Evolutionary conservation across 139 green algal genomes (phyloP).

Genomic region (Chlamydomonas sp.): DNA sequence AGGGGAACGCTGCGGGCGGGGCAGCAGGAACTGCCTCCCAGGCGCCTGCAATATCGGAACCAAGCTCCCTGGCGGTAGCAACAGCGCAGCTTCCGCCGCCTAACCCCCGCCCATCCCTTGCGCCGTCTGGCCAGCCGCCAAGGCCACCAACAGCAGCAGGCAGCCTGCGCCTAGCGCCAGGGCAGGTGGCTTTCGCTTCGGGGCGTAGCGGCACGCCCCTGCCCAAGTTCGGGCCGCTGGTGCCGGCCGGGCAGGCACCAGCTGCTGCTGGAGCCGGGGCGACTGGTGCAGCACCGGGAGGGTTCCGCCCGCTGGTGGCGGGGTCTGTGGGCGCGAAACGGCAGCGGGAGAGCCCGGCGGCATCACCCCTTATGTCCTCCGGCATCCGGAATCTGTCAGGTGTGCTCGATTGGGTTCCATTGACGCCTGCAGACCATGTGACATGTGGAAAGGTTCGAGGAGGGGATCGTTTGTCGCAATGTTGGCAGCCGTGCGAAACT

Average conservation of each 20-base stretch:
- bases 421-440: background rate
- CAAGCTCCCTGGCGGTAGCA: background rate
- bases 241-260: background rate
- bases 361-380: slow-evolving; percentile 15
- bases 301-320: slow-evolving; percentile 3
- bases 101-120: background rate
- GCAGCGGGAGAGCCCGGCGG: slow-evolving; percentile 9
- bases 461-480: too few relatives aligned
- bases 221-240: slow-evolving; percentile 21
- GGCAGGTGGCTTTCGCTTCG: slow-evolving; percentile 21
- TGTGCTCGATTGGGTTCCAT: background rate
- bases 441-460: too few relatives aligned
- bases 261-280: background rate
- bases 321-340: slow-evolving; percentile 1
- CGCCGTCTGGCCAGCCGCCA: background rate
- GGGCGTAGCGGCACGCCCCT: slow-evolving; percentile 21
- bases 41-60: background rate
- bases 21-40: background rate
- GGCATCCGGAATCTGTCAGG: slow-evolving; percentile 27
- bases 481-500: background rate
- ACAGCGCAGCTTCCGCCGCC: slow-evolving; percentile 1
- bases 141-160: background rate
- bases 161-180: slow-evolving; percentile 18
- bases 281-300: background rate
- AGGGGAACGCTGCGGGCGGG: too few relatives aligned